A percentile compares a stretch with the other conserved stretches of the same genome.
phyloP scores from a whole-genome alignment of 805 yeast species.

The Ogataea nakhonphanomensis region DNA sequence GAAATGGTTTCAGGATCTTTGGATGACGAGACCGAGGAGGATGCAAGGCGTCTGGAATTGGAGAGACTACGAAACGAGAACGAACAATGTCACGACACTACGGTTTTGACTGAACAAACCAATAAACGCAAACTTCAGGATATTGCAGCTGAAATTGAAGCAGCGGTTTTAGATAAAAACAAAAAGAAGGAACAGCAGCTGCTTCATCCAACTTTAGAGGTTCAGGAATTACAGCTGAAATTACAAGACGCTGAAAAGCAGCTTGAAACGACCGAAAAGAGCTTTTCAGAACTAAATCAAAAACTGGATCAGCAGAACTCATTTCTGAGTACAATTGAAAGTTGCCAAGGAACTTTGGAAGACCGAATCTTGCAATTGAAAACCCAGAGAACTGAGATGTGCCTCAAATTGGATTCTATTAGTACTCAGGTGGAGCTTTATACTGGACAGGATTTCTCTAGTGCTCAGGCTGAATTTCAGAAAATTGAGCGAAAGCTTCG shows the following conservation, averaged over 20 bases:
- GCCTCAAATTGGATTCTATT: slow-evolving; percentile 7
- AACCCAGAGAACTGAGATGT: slow-evolving; percentile 9
- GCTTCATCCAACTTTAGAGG: slow-evolving; percentile 13
- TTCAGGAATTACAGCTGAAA: slow-evolving; percentile 1
- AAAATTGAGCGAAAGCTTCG: slow-evolving; percentile 5
- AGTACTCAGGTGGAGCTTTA: slow-evolving; percentile 9
- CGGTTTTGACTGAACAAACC: slow-evolving; percentile 14
- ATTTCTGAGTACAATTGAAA: slow-evolving; percentile 1
- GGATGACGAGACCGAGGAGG: slow-evolving; percentile 33
- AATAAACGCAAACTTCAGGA: slow-evolving; percentile 11
- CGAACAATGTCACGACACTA: slow-evolving; percentile 24
- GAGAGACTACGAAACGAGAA: slow-evolving; percentile 27
- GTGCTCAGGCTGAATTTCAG: neutral
- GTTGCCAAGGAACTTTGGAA: slow-evolving; percentile 16
- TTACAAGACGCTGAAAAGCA: slow-evolving; percentile 1
- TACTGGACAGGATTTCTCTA: slow-evolving; percentile 4
- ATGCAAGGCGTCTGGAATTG: slow-evolving; percentile 26
- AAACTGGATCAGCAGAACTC: slow-evolving; percentile 6
- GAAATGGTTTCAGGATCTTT: slow-evolving; percentile 22
- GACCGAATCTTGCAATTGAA: slow-evolving; percentile 13
- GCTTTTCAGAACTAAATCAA: neutral
- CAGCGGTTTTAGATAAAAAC: slow-evolving; percentile 1
- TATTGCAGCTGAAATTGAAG: slow-evolving; percentile 3
- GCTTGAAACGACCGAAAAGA: neutral
- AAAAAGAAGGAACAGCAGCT: slow-evolving; percentile 1